Base-by-base conservation (phyloP, 2,329 filamentous ascomycete genomes). In the Phialocephala subalpina region DNA sequence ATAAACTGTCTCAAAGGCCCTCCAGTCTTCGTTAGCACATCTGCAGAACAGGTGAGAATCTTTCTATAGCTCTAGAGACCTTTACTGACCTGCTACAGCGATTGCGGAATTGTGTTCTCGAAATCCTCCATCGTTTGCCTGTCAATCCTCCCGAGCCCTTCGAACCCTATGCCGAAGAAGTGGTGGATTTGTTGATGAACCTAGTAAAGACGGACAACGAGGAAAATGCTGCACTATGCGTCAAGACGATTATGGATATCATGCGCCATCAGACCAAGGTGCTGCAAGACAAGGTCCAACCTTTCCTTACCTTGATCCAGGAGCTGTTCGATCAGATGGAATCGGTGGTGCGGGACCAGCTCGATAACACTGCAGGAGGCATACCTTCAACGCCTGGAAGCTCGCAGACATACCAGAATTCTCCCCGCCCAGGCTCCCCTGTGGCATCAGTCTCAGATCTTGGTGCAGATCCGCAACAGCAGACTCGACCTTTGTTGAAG, bases 211-310 rank as follows among this genome's bases (percentile, higher is more conserved):
- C 89, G 49, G 96, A 99, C 79, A 99, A 99, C 74, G 96, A 99
- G 80, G 96, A 99, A 69, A 99, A 99, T 84, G 96, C 95, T 1
- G 93, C 97, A n/a, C 82, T 99, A 69, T 97, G 95, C 77, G 93
- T 99, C 81, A 99, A 99, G 83, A 97, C 95, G 16, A 93, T 97
- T 60, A 97, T 97, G 83, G 96, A 99, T 77, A 90, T 98, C 70
- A 93, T 97, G 85, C 90, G 96, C 58, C 93, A 97, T 76, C 95
- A 98, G 79, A 88, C 90, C 64, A 97, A 95, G 80, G 89, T 90
- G 29, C 88, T 97, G 8, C 81, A 82, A n/a, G 85, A 87, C 65
- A 94, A 92, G 77, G 94, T 97, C 3, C 95, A 98, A 78, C 86
- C 89, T 2, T 99, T 99, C 78, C 82, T 99, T 66, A 90, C 91